These are phyloP conservation scores for Solanum bukasovii DNA, from an alignment of 257 asterid species.

Conservation along the genomic window DNA sequence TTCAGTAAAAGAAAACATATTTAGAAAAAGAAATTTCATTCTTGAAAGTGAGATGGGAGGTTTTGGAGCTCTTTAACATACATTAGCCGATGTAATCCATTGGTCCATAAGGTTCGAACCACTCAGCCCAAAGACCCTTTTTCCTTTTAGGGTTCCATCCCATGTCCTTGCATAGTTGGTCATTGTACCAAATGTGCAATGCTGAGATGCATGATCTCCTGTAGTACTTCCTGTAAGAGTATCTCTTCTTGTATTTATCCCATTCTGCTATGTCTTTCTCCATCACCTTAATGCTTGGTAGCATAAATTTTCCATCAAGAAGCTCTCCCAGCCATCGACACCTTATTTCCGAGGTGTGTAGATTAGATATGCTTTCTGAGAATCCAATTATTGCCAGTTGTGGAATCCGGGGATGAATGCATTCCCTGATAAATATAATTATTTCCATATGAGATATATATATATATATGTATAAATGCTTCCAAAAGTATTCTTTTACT, in stretches of 20 bases:
- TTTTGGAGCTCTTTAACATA: not conserved
- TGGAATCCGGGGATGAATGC: slow-evolving; percentile 40
- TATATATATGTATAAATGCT: no score
- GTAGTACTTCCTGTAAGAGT: slow-evolving; percentile 16
- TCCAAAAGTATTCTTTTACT: not conserved
- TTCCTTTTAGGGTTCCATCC: slow-evolving; percentile 36
- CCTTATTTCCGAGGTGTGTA: slow-evolving; percentile 35
- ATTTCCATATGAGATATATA: not conserved
- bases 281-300: slow-evolving; percentile 40
- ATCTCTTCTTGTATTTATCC: slow-evolving; percentile 31
- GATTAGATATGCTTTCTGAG: slow-evolving; percentile 32
- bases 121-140: slow-evolving; percentile 24
- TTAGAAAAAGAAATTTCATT: not conserved
- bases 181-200: slow-evolving; percentile 38
- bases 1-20: not conserved
- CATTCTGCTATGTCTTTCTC: slow-evolving; percentile 27
- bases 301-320: slow-evolving; percentile 30
- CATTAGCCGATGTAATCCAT: slow-evolving; percentile 17
- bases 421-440: slow-evolving; percentile 19
- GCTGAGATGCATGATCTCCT: slow-evolving; percentile 27
- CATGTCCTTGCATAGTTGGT: slow-evolving; percentile 49
- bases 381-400: slow-evolving; percentile 41
- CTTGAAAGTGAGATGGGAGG: not conserved
- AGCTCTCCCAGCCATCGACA: slow-evolving; percentile 36
- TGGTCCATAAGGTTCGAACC: slow-evolving; percentile 45